Conservation (phyloP, 305 asterid genomes). For the Fraxinus sp. region DNA sequence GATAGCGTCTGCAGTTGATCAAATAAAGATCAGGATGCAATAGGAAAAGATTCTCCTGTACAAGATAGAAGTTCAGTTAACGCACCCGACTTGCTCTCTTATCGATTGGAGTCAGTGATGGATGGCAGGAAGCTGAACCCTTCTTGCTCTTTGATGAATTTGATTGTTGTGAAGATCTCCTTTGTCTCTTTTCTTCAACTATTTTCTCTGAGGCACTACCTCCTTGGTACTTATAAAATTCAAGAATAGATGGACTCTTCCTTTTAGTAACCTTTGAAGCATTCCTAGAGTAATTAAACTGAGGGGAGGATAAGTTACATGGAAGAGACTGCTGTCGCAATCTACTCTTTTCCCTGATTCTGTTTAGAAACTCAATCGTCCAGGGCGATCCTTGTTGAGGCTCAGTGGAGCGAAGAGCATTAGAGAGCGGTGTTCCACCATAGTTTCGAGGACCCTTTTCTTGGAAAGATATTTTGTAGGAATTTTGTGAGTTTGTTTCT, state of each 20-base stretch:
- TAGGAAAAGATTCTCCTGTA: constrained; percentile 14
- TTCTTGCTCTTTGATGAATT: constrained; percentile 45
- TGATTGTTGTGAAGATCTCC: constrained; percentile 44
- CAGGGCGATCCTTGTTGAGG: constrained; percentile 75
- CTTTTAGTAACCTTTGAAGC: constrained; percentile 54
- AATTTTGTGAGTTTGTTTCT: constrained; percentile 34
- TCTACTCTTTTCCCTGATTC: constrained; percentile 86
- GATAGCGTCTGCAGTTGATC: constrained; percentile 68
- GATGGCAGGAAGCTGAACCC: constrained; percentile 43
- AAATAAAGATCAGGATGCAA: constrained; percentile 30
- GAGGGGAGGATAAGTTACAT: constrained; percentile 51
- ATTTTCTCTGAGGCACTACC: constrained; percentile 45
- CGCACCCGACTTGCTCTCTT: constrained; percentile 82
- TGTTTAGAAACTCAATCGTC: constrained; percentile 87
- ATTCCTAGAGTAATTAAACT: constrained; percentile 43
- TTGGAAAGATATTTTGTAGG: constrained; percentile 34
- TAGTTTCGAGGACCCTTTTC: constrained; percentile 36
- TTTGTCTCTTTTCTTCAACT: constrained; percentile 53
- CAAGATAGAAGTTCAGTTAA: constrained; percentile 23
- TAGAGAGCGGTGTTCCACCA: constrained; percentile 66
- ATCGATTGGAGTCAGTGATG: constrained; percentile 75
- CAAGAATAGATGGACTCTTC: constrained; percentile 85
- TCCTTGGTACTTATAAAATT: constrained; percentile 70
- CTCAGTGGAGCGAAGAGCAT: constrained; percentile 64
- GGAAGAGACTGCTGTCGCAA: constrained; percentile 60